Evolutionary conservation across 2,329 filamentous ascomycete genomes (phyloP).

Genomic region (Aspergillus carbonarius): DNA sequence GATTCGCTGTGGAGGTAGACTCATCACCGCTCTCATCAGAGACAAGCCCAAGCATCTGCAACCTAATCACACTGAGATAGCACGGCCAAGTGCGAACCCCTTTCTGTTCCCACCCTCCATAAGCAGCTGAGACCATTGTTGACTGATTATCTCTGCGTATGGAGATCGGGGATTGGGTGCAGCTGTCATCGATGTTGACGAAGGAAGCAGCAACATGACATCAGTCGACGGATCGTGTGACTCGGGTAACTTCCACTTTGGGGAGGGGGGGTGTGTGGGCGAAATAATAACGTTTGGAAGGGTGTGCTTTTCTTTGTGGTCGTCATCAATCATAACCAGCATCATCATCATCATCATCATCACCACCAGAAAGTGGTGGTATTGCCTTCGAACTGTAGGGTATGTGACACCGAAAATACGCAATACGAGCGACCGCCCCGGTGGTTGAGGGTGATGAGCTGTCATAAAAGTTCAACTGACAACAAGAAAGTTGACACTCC

Average conservation of each 20-base stretch:
- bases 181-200: neutral
- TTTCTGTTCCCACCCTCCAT: slow-evolving; percentile 7
- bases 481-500: neutral
- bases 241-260: slow-evolving; percentile 6
- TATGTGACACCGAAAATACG: neutral
- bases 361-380: too few species aligned
- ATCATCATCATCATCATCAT: too few species aligned
- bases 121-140: neutral
- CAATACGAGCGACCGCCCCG: neutral
- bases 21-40: neutral
- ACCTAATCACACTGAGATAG: slow-evolving; percentile 15
- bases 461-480: neutral
- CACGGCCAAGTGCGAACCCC: slow-evolving; percentile 5
- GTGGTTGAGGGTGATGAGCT: neutral
- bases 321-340: too few species aligned
- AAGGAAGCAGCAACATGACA: slow-evolving; percentile 14
- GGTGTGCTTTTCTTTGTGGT: neutral
- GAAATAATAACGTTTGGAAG: neutral
- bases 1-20: slow-evolving; percentile 12
- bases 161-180: neutral
- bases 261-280: neutral
- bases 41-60: slow-evolving; percentile 14
- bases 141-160: neutral
- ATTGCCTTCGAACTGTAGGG: neutral
- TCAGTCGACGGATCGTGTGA: slow-evolving; percentile 20